A percentile compares a stretch with the other conserved stretches of the same genome.
These are phyloP conservation scores for Mucor mucedo DNA, from an alignment of 371 early-diverging fungal species.

Conservation along the genomic window DNA sequence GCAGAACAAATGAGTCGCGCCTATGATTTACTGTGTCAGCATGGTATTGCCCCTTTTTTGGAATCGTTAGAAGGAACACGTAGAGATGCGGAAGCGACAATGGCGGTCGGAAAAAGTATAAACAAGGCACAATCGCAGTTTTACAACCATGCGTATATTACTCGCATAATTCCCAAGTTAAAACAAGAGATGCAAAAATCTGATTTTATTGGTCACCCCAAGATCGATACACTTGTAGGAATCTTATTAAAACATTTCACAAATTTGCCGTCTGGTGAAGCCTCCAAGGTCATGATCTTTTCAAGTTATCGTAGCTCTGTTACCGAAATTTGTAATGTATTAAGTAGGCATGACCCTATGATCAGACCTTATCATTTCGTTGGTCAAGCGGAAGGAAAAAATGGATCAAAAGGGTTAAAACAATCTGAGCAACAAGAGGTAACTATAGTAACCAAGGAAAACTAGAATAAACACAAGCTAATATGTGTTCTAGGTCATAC, in stretches of 20 bases:
- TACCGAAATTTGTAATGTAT: constrained; percentile 75
- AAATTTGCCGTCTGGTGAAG: constrained; percentile 7
- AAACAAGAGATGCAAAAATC: constrained; percentile 31
- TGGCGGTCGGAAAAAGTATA: background rate
- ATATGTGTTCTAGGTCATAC: constrained; percentile 26
- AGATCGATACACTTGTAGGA: constrained; percentile 70
- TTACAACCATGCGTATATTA: constrained; percentile 4
- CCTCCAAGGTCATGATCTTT: constrained; percentile 89
- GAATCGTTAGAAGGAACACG: constrained; percentile 42
- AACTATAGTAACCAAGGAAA: background rate
- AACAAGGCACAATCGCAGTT: background rate
- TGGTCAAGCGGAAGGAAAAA: constrained; percentile 76
- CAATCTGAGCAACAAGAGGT: constrained; percentile 88
- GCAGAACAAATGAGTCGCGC: constrained; percentile 55
- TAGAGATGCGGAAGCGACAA: constrained; percentile 19
- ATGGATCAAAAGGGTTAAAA: constrained; percentile 70
- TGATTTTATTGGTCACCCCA: constrained; percentile 81
- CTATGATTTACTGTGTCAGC: constrained; percentile 58
- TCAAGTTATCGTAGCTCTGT: constrained; percentile 88
- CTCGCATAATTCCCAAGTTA: background rate
- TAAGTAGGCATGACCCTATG: constrained; percentile 71
- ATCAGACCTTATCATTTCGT: constrained; percentile 79
- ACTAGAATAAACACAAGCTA: background rate
- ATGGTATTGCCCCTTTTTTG: constrained; percentile 70
- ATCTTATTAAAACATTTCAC: constrained; percentile 74